Evolutionary conservation across 2,329 filamentous ascomycete genomes (phyloP).

Genomic region (Aspergillus versicolor): DNA sequence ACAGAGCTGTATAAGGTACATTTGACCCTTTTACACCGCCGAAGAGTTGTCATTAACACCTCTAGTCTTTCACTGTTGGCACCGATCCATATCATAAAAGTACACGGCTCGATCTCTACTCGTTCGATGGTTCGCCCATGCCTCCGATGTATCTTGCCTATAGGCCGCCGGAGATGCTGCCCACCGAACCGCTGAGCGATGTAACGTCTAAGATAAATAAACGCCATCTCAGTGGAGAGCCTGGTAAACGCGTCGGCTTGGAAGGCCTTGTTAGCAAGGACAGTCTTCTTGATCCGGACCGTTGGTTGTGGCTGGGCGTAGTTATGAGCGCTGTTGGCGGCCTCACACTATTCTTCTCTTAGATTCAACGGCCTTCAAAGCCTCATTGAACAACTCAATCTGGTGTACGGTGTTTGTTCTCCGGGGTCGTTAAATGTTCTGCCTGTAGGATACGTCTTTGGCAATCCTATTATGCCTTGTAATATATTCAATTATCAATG

Average conservation of each 20-base stretch:
- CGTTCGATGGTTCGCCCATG: slow-evolving; percentile 63
- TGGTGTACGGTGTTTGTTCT: not conserved
- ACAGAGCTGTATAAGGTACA: slow-evolving; percentile 61
- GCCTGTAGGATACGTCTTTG: not conserved
- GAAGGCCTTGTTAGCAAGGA: slow-evolving; percentile 30
- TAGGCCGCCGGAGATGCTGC: slow-evolving; percentile 66
- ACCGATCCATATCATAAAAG: slow-evolving; percentile 63
- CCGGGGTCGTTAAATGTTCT: not conserved
- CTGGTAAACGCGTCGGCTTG: slow-evolving; percentile 24
- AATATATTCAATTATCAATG: not conserved
- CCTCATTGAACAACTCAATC: not conserved
- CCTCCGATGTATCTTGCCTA: slow-evolving; percentile 67
- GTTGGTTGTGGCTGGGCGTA: slow-evolving; percentile 50
- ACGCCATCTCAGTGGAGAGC: slow-evolving; percentile 23
- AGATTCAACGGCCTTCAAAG: not conserved
- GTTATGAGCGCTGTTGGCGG: slow-evolving; percentile 48
- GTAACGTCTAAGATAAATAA: slow-evolving; percentile 40
- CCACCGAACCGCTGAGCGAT: slow-evolving; percentile 65
- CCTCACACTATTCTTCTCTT: slow-evolving; percentile 36
- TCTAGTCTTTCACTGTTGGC: slow-evolving; percentile 43
- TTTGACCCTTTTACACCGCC: not conserved
- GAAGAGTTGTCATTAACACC: slow-evolving; percentile 8
- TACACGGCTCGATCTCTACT: slow-evolving; percentile 62
- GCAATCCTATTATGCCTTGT: not conserved
- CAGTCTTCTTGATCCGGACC: slow-evolving; percentile 40